Percentiles rank a stretch among this genome's conserved stretches.
Conservation (phyloP, 257 asterid genomes). For the Rubia yunnanensis region DNA sequence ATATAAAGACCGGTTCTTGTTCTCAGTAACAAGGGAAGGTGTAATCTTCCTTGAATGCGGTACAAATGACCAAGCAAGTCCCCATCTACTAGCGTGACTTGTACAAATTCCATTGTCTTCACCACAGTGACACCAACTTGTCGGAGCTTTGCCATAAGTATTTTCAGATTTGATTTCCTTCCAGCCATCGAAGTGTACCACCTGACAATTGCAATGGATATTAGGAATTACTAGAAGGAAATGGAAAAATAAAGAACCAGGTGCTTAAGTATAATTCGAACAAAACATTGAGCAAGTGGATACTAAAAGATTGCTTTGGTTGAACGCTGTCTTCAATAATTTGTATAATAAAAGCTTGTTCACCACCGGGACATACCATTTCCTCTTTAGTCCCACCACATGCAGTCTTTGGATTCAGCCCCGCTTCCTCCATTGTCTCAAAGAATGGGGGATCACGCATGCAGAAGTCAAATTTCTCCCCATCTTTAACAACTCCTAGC, state of each 20-base stretch:
- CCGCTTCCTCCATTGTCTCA: constrained; percentile 83
- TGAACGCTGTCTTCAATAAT: constrained; percentile 72
- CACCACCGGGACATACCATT: constrained; percentile 96
- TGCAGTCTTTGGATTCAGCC: constrained; percentile 84
- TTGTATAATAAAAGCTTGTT: constrained; percentile 57
- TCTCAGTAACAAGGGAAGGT: constrained; percentile 32
- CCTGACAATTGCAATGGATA: constrained; percentile 30
- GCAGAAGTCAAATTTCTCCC: constrained; percentile 79
- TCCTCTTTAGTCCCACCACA: constrained; percentile 90
- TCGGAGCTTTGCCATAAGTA: constrained; percentile 67
- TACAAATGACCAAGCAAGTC: constrained; percentile 92
- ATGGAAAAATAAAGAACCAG: background rate
- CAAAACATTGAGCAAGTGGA: background rate
- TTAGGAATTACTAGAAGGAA: background rate
- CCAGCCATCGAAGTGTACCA: constrained; percentile 98
- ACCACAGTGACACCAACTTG: constrained; percentile 68
- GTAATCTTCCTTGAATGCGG: constrained; percentile 39
- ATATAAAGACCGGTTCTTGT: constrained; percentile 57
- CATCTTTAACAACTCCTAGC: constrained; percentile 59
- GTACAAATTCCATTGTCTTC: constrained; percentile 90
- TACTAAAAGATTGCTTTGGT: constrained; percentile 59
- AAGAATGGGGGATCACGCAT: constrained; percentile 98
- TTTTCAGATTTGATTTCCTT: constrained; percentile 71
- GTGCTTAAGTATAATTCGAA: background rate
- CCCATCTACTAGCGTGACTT: constrained; percentile 94